Base-by-base conservation (phyloP, 345 rosid species). In the Eucalyptus polyanthemos region DNA sequence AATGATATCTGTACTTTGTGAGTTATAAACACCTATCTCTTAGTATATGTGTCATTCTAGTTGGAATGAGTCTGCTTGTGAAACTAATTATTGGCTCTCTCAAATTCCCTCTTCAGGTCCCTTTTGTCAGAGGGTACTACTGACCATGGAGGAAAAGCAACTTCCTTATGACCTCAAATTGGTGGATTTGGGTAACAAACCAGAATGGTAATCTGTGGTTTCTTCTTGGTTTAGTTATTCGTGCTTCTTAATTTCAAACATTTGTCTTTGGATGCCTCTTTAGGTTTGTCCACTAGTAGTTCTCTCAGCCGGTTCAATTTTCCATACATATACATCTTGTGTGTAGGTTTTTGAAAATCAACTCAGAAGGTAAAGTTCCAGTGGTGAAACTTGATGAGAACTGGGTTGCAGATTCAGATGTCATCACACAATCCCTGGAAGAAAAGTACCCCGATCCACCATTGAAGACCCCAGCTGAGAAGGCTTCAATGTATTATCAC, bases 401-500 rank as follows among this genome's bases (percentile, higher is more conserved):
- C 83, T 97, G 99, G 99, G 92, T 97, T 94, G 95, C 98, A 10
- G 99, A 97, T 92, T 97, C 99, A 27, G 99, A 97, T 95, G 96
- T 96, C 87, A 97, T 97, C 65, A 93, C 99, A 4, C 96, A 95
- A 62, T 49, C 95, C 47, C 90, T 97, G 88, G 99, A 97, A 92
- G 98, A 96, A 40, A 96, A 96, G 93, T 97, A 91, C 91, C 99
- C 98, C 11, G 93, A 95, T 91, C 99, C 99, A 42, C 93, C 98
- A 34, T 91, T 97, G 90, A 93, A 56, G 87, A 95, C 96, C 34
- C 99, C 99, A 13, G 93, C 96, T 4, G 99, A 96, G 92, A 97
- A 96, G 92, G 96, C 97, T 91, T 94, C 97, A 45, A 93, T 95
- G 99, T 97, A 96, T 87, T 6, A 19, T 37, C 45, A 76, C 45